phyloP scores from a whole-genome alignment of 2,329 filamentous ascomycete genomes.

The Ophiostoma australiae region DNA sequence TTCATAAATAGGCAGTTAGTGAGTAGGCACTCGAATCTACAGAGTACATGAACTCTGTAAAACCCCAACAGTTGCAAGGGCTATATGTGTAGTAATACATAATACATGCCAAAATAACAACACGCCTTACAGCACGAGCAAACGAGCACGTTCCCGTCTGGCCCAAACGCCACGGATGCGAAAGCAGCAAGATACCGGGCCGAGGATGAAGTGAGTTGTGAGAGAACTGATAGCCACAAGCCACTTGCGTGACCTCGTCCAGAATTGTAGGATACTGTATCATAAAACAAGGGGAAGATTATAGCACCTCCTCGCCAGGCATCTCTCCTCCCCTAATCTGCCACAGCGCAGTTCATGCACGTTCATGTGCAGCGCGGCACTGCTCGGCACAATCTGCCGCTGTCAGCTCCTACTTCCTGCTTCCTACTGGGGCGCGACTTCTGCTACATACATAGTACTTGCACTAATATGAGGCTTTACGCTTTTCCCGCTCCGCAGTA shows the following conservation, averaged over 20 bases:
- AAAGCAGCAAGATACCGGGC: neutral
- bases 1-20: neutral
- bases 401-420: neutral
- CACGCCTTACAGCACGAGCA: neutral
- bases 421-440: neutral
- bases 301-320: too few species aligned
- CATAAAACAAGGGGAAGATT: too few species aligned
- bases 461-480: neutral
- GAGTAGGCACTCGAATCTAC: neutral
- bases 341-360: constrained; percentile 1
- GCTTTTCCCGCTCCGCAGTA: neutral
- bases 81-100: too few species aligned
- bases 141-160: neutral
- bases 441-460: neutral
- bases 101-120: too few species aligned
- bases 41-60: neutral
- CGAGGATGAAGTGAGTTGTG: neutral
- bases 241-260: neutral
- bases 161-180: neutral
- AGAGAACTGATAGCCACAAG: neutral
- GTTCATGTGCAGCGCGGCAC: neutral
- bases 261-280: too few species aligned
- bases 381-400: constrained; percentile 10
- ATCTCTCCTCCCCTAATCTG: neutral
- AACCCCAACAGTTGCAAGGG: neutral